Conservation (phyloP, 352 stramenopile genomes). For the Phytophthora gonapodyides region DNA sequence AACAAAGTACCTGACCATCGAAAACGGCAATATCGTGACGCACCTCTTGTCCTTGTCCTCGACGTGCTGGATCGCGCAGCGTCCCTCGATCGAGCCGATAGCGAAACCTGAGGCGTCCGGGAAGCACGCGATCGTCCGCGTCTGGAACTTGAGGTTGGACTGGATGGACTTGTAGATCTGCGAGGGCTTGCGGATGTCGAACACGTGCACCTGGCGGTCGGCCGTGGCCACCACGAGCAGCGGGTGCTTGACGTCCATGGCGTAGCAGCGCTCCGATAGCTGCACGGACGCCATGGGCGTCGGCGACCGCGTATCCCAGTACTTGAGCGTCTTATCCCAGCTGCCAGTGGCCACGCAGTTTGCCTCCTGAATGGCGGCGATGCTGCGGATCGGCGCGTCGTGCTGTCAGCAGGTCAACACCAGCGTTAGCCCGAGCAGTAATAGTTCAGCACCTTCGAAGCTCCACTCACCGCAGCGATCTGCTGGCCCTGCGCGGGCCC, state of each 20-base stretch:
- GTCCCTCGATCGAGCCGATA: conserved; percentile 91
- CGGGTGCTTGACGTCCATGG: conserved; percentile 93
- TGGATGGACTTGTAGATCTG: conserved; percentile 88
- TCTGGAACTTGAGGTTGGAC: conserved; percentile 90
- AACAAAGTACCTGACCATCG: conserved; percentile 3
- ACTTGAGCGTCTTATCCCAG: conserved; percentile 96
- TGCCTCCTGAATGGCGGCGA: conserved; percentile 80
- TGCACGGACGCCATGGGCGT: conserved; percentile 89
- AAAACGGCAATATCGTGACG: not conserved
- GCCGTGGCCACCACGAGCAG: conserved; percentile 95
- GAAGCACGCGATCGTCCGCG: conserved; percentile 88
- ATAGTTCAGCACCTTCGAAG: not conserved
- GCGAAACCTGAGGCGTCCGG: conserved; percentile 89
- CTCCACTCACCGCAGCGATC: conserved; percentile 66
- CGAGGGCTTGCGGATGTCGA: conserved; percentile 81
- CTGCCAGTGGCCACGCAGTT: conserved; percentile 94
- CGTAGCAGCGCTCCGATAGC: conserved; percentile 94
- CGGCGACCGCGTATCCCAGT: conserved; percentile 95
- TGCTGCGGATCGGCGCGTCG: conserved; percentile 91
- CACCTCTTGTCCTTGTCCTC: conserved; percentile 80
- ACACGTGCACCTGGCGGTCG: conserved; percentile 90
- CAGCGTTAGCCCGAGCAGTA: conserved; percentile 1
- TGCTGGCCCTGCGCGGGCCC: conserved; percentile 74
- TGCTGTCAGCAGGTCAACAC: conserved; percentile 74
- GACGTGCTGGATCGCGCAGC: conserved; percentile 90